phyloP scores from a whole-genome alignment of 441 rosid genomes.

The Populus hybrid region DNA sequence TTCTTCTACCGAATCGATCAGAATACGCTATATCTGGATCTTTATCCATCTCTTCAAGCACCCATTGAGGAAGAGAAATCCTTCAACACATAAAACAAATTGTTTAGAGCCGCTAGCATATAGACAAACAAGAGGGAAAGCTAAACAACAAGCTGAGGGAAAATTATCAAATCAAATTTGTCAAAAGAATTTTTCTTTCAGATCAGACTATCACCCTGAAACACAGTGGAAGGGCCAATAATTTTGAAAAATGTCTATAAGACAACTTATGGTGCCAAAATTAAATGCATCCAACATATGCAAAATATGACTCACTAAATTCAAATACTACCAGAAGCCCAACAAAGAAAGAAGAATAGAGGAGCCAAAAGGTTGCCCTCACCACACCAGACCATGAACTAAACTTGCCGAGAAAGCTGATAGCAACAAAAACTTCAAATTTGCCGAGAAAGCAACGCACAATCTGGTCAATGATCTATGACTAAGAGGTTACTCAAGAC shows the following conservation, averaged over 20 bases:
- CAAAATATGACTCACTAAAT: no score
- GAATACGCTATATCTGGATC: conserved; percentile 45
- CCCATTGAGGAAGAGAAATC: conserved; percentile 52
- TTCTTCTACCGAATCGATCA: conserved; percentile 49
- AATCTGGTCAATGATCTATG: no score
- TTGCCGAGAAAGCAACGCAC: not conserved
- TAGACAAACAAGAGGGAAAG: not conserved
- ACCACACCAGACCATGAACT: no score
- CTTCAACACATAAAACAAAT: conserved; percentile 28
- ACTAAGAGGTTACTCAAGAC: no score
- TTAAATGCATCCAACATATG: no score
- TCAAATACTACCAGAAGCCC: no score
- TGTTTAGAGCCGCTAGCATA: conserved; percentile 10
- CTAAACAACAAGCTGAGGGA: not conserved
- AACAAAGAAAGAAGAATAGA: no score
- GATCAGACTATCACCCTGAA: not conserved
- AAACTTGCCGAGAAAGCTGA: no score
- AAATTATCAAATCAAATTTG: not conserved
- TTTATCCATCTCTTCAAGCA: conserved; percentile 38
- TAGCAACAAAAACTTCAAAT: not conserved
- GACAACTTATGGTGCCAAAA: not conserved
- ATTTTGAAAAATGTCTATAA: not conserved
- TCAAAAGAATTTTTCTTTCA: not conserved
- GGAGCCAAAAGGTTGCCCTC: no score
- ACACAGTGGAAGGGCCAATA: not conserved